Evolutionary conservation across 2,329 filamentous ascomycete genomes (phyloP).

Genomic region (Dactylellina drechsleri): DNA sequence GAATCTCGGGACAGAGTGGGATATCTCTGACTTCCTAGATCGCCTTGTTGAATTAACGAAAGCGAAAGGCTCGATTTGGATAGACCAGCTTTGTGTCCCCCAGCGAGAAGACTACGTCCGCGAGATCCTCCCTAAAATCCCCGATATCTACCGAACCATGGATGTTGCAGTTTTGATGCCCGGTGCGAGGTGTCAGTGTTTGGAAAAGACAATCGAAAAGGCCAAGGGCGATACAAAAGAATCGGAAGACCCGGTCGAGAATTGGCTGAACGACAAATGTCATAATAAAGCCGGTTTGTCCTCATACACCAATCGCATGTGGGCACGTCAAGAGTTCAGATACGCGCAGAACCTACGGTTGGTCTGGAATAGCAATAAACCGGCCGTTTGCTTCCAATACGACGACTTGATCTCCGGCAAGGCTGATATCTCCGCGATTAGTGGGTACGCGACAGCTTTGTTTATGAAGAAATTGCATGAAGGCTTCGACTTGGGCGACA

Average conservation of each 20-base stretch:
- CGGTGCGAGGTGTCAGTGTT: constrained; percentile 35
- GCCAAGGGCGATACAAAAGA: constrained; percentile 17
- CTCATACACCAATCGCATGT: constrained; percentile 54
- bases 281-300: constrained; percentile 52
- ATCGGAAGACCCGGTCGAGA: constrained; percentile 30
- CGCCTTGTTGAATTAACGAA: constrained; percentile 41
- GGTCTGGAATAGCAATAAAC: constrained; percentile 48
- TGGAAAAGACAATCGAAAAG: constrained; percentile 37
- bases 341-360: constrained; percentile 44
- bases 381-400: constrained; percentile 47
- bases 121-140: constrained; percentile 50
- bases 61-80: constrained; percentile 39
- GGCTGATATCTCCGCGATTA: constrained; percentile 48
- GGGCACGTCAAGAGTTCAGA: constrained; percentile 52
- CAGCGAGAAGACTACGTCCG: constrained; percentile 45
- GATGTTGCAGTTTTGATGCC: constrained; percentile 51
- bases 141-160: constrained; percentile 52
- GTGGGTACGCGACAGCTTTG: constrained; percentile 44
- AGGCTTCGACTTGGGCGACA: constrained; percentile 46
- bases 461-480: constrained; percentile 53
- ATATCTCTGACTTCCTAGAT: constrained; percentile 46
- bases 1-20: constrained; percentile 52
- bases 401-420: constrained; percentile 48
- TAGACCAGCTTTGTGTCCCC: constrained; percentile 47
- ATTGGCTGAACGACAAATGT: constrained; percentile 43